A percentile compares a stretch with the other conserved stretches of the same genome.
Conservation (phyloP, 441 rosid species). For the Lepidium campestre region DNA sequence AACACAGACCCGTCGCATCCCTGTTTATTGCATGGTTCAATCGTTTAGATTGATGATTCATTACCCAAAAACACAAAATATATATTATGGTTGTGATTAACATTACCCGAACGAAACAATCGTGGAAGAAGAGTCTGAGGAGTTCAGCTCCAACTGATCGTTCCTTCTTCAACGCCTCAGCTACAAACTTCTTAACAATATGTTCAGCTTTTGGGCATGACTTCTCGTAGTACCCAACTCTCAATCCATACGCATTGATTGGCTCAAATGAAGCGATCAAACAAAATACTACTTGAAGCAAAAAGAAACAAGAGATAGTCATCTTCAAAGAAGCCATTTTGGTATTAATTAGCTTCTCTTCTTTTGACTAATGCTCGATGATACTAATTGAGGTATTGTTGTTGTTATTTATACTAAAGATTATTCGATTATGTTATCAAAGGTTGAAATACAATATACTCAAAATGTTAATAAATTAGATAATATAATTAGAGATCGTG, state of each 20-base stretch:
- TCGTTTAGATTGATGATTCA: too few species aligned
- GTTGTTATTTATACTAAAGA: slow-evolving; percentile 9
- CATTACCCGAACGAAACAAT: slow-evolving; percentile 47
- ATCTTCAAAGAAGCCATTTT: slow-evolving; percentile 38
- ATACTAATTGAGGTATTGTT: not conserved
- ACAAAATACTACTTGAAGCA: slow-evolving; percentile 22
- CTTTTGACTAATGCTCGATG: not conserved
- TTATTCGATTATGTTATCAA: not conserved
- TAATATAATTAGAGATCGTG: not conserved
- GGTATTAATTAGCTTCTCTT: not conserved
- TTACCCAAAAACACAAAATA: too few species aligned
- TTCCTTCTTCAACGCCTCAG: slow-evolving; percentile 10
- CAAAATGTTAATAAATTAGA: not conserved
- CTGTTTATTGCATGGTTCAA: slow-evolving; percentile 24
- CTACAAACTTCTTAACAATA: slow-evolving; percentile 23
- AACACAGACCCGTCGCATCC: slow-evolving; percentile 72
- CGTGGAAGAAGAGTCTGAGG: slow-evolving; percentile 54
- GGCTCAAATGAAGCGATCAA: slow-evolving; percentile 20
- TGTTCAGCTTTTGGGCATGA: slow-evolving; percentile 22
- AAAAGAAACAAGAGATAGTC: slow-evolving; percentile 20
- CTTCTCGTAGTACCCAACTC: slow-evolving; percentile 29
- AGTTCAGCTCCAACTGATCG: slow-evolving; percentile 37
- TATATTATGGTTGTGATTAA: too few species aligned
- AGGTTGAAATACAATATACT: not conserved
- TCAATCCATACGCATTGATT: slow-evolving; percentile 19